A percentile compares a stretch with the other conserved stretches of the same genome.
Conservation (phyloP, 2,329 filamentous ascomycete genomes). For the Penicillium sp. region DNA sequence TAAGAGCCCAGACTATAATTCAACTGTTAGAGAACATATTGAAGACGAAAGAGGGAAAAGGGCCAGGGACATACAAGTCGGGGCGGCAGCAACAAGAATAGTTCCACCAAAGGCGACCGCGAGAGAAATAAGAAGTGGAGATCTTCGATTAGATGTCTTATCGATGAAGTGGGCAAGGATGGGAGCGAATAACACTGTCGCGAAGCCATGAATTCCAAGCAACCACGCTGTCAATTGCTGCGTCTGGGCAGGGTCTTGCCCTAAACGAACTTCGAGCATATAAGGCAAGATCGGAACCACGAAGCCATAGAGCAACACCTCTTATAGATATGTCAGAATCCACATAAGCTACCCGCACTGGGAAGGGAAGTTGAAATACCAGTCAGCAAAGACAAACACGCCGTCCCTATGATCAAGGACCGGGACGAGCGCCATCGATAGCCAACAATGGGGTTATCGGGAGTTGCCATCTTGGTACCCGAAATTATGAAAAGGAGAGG, state of each 20-base stretch:
- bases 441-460: background rate
- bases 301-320: slow-evolving; percentile 36
- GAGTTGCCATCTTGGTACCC: background rate
- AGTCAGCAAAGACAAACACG: background rate
- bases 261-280: slow-evolving; percentile 32
- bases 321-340: slow-evolving; percentile 10
- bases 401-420: slow-evolving; percentile 1
- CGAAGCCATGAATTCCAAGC: slow-evolving; percentile 27
- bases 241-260: slow-evolving; percentile 22
- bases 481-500: background rate
- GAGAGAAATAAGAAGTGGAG: slow-evolving; percentile 27
- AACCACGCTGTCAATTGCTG: slow-evolving; percentile 27
- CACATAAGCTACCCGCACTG: background rate
- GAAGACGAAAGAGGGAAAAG: background rate
- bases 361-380: background rate
- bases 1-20: slow-evolving; percentile 22
- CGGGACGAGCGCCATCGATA: slow-evolving; percentile 4
- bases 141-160: slow-evolving; percentile 23
- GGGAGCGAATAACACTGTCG: slow-evolving; percentile 23
- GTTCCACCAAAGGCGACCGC: slow-evolving; percentile 28
- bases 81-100: slow-evolving; percentile 20
- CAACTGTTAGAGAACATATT: background rate
- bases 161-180: slow-evolving; percentile 32
- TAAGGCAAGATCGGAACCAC: slow-evolving; percentile 35
- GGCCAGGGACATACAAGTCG: background rate